A percentile compares a stretch with the other conserved stretches of the same genome.
phyloP scores from a whole-genome alignment of 176 grass and related monocot species.

The Saccharum spontaneum region DNA sequence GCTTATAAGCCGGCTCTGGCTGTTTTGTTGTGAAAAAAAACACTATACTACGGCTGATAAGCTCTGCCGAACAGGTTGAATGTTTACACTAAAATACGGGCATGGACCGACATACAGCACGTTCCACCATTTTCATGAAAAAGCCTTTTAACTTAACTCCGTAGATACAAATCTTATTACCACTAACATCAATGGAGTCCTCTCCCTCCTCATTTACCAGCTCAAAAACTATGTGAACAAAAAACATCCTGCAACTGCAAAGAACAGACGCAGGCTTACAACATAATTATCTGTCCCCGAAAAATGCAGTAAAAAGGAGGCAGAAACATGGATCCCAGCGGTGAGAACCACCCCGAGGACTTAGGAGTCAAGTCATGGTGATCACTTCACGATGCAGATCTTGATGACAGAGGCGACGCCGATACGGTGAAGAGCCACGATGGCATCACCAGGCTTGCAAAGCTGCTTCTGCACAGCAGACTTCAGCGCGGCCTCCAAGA shows the following conservation, averaged over 20 bases:
- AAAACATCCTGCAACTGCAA: constrained; percentile 40
- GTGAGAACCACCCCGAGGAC: neutral
- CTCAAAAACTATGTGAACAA: constrained; percentile 34
- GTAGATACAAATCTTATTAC: constrained; percentile 29
- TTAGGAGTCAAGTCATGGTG: neutral
- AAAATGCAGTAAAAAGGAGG: constrained; percentile 24
- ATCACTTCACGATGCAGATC: constrained; percentile 89
- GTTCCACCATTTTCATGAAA: neutral
- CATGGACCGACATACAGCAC: neutral
- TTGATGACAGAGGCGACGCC: constrained; percentile 89
- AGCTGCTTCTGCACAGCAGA: constrained; percentile 57
- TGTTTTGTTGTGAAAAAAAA: no score
- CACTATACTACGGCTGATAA: no score
- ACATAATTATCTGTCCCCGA: constrained; percentile 18
- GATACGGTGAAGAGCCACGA: constrained; percentile 81
- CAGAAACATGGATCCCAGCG: neutral
- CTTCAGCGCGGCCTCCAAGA: constrained; percentile 69
- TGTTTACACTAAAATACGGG: neutral
- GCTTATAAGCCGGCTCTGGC: no score
- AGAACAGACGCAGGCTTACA: neutral
- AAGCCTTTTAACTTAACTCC: neutral
- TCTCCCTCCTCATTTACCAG: constrained; percentile 38
- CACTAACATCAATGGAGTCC: constrained; percentile 40
- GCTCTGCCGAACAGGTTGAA: no score
- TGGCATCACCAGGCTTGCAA: constrained; percentile 71